These are phyloP conservation scores for Rhizomucor pusillus DNA, from an alignment of 371 early-diverging fungal species.

Conservation along the genomic window DNA sequence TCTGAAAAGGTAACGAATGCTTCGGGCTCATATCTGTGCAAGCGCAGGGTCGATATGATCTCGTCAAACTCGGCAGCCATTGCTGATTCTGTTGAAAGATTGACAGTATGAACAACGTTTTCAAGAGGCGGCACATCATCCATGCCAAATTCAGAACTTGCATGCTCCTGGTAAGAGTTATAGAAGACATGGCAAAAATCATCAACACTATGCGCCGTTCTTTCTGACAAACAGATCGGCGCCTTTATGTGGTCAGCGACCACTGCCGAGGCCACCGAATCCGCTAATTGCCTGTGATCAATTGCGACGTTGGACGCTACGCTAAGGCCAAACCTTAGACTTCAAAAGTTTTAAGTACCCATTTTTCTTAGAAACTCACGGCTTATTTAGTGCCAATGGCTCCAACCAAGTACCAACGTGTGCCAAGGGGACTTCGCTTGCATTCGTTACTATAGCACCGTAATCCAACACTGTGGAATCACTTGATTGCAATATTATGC, in stretches of 20 bases:
- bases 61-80: constrained; percentile 21
- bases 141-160: background rate
- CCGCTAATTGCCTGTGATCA: constrained; percentile 13
- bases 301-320: constrained; percentile 16
- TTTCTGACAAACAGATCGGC: constrained; percentile 26
- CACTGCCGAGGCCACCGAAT: constrained; percentile 14
- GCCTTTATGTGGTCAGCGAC: constrained; percentile 8
- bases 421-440: constrained; percentile 6
- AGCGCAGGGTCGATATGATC: constrained; percentile 7
- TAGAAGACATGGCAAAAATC: constrained; percentile 29
- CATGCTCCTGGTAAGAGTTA: constrained; percentile 3
- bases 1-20: constrained; percentile 31
- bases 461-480: constrained; percentile 12
- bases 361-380: constrained; percentile 1
- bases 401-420: constrained; percentile 22
- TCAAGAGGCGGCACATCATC: background rate
- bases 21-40: constrained; percentile 19
- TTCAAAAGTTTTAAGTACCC: background rate
- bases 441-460: constrained; percentile 11
- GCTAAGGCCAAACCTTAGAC: background rate
- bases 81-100: constrained; percentile 11
- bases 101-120: constrained; percentile 22
- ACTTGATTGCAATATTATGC: constrained; percentile 24
- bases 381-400: constrained; percentile 1
- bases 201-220: background rate